These are phyloP conservation scores for Cladorrhinum sp. DNA, from an alignment of 2,329 filamentous ascomycete genomes.

Conservation along the genomic window DNA sequence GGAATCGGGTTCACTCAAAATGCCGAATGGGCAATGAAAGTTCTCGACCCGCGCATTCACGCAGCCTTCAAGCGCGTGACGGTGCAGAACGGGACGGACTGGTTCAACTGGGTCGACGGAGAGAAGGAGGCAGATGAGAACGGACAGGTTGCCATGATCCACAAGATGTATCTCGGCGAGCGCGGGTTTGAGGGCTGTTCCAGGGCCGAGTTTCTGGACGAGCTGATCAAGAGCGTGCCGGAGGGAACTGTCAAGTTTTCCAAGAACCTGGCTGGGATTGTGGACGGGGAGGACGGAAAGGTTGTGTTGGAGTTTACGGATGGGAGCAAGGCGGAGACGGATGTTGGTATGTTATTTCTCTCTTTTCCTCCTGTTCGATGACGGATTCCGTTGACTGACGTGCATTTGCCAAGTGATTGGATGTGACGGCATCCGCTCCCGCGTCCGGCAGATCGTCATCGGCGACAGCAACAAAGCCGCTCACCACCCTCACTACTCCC, in stretches of 20 bases:
- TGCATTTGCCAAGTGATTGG: constrained; percentile 45
- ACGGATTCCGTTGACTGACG: not conserved
- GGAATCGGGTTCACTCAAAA: constrained; percentile 46
- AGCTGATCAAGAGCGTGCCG: constrained; percentile 30
- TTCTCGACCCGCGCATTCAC: constrained; percentile 34
- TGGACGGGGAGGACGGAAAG: constrained; percentile 22
- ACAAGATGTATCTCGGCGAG: constrained; percentile 33
- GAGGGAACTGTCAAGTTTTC: constrained; percentile 27
- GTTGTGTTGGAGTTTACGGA: constrained; percentile 33
- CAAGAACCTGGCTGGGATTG: constrained; percentile 29
- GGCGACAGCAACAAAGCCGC: constrained; percentile 44
- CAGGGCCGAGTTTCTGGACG: constrained; percentile 34
- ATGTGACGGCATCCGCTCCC: constrained; percentile 63
- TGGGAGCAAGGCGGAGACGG: constrained; percentile 30
- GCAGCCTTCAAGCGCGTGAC: constrained; percentile 35
- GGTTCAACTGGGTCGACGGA: constrained; percentile 26
- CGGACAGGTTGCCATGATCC: constrained; percentile 14
- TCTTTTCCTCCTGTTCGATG: too few species aligned
- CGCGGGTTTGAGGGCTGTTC: constrained; percentile 35
- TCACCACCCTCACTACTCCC: constrained; percentile 46
- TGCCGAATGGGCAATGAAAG: constrained; percentile 39
- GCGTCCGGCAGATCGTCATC: constrained; percentile 50
- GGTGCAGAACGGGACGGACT: constrained; percentile 21
- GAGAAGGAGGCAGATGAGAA: constrained; percentile 35
- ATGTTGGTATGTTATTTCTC: constrained; percentile 30